Evolutionary conservation across 345 rosid species (phyloP).

Genomic region (Lagerstroemia speciosa): DNA sequence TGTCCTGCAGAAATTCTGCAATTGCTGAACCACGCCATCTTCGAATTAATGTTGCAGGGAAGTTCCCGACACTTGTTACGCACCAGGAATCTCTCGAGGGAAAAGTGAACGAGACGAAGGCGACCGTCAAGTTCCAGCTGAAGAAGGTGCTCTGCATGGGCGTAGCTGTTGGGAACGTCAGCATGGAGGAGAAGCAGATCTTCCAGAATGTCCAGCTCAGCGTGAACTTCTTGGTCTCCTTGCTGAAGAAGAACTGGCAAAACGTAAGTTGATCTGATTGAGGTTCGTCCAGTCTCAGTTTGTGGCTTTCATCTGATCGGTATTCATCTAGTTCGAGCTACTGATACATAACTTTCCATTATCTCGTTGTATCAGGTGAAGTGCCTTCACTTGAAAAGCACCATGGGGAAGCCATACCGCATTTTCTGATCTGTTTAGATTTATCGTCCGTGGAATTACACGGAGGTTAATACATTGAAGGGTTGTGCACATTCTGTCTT

Average conservation of each 20-base stretch:
- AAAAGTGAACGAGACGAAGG: slow-evolving; percentile 76
- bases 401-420: slow-evolving; percentile 65
- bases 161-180: slow-evolving; percentile 62
- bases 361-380: slow-evolving; percentile 36
- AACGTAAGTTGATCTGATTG: slow-evolving; percentile 34
- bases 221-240: slow-evolving; percentile 67
- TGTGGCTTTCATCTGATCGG: neutral
- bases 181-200: slow-evolving; percentile 75
- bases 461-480: neutral
- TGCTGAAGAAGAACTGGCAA: slow-evolving; percentile 81
- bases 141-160: slow-evolving; percentile 91
- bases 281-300: neutral
- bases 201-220: slow-evolving; percentile 80
- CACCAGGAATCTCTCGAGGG: slow-evolving; percentile 70
- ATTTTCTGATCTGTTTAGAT: slow-evolving; percentile 25
- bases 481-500: neutral
- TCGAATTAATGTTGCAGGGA: slow-evolving; percentile 31
- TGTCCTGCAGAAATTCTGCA: no score
- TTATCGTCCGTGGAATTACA: neutral
- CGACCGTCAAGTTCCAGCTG: slow-evolving; percentile 68
- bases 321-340: neutral
- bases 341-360: neutral
- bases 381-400: slow-evolving; percentile 68
- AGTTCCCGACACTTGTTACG: slow-evolving; percentile 68
- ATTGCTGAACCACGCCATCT: neutral